Evolutionary conservation across 2,329 filamentous ascomycete species (phyloP), one percentile per base, ranked within the genome.

Genomic region (Ophiostoma sp.): DNA sequence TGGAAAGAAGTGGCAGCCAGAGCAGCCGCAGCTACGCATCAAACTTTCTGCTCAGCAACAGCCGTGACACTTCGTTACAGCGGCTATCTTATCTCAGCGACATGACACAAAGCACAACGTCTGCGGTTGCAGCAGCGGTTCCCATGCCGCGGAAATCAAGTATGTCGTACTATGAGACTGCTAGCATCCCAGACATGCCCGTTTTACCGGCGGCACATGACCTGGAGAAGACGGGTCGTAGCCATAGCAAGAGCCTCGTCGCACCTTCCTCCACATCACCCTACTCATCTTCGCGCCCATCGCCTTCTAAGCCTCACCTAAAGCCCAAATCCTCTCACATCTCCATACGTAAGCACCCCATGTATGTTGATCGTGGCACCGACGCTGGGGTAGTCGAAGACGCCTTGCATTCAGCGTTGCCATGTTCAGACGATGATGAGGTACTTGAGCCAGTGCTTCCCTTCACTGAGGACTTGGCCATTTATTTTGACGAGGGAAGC

Each of bases 401-500:
- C 74, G 6, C 72, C 76, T 9, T 42, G 60, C 38, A n/a, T 16
- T 18, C 40, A 16, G 16, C 60, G 7, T 12, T 38, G 41, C 60
- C 60, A 2, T 5, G 12, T 5, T 8, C 47, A 5, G 38, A 14
- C 36, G 16, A 36, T 11, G 18, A 49, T 5, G 42, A 49, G 40
- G 55, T 74, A 0, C 80, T 80, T 52, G 76, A 79, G 45, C 77
- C 82, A 0, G 79, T 86, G 0, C 77, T 89, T 36, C 81, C 83
- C 0, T 75, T 85, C 58, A 73, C 79, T 0, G 87, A 89, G 72
- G 83, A 89, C 70, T 73, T 87, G 1, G 79, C 87, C 2, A 78
- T 89, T 38, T 79, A 84, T 63, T 81, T 88, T 68, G 82, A 80
- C 14, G 79, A 81, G 8, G 80, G 80, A 1, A 74, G 76, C 0